Evolutionary conservation across 1,284 basidiomycete genomes (phyloP).

Genomic region (Puccinia polysora): DNA sequence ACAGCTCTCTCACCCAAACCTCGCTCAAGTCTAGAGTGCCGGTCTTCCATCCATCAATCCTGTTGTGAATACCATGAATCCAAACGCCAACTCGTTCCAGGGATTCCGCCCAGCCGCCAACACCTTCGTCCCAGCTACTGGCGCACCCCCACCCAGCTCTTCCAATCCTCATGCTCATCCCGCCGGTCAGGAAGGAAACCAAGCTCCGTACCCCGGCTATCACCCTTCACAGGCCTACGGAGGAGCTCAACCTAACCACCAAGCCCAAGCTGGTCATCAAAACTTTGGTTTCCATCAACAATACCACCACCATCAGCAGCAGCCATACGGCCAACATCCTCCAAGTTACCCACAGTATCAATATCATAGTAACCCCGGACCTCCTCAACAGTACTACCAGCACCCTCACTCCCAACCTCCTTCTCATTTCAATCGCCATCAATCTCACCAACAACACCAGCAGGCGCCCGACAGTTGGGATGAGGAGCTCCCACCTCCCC

Average conservation of each 20-base stretch:
- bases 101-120: constrained; percentile 34
- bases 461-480: constrained; percentile 43
- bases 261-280: constrained; percentile 16
- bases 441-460: constrained; percentile 28
- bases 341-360: constrained; percentile 32
- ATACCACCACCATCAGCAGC: constrained; percentile 23
- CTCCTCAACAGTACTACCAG: constrained; percentile 32
- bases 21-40: too few species aligned
- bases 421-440: constrained; percentile 12
- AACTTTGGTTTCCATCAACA: constrained; percentile 34
- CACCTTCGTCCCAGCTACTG: constrained; percentile 31
- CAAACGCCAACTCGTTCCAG: constrained; percentile 42
- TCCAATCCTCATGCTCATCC: not conserved
- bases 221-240: constrained; percentile 21
- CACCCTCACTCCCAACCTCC: constrained; percentile 6
- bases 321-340: constrained; percentile 1
- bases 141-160: not conserved
- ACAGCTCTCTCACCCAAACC: too few species aligned
- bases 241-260: constrained; percentile 19
- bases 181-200: constrained; percentile 12
- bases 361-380: constrained; percentile 10
- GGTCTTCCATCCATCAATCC: too few species aligned
- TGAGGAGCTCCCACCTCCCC: constrained; percentile 22
- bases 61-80: too few species aligned
- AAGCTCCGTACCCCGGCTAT: constrained; percentile 4